Base-by-base conservation (phyloP, 2,329 filamentous ascomycete genomes). In the Talaromyces sp. region DNA sequence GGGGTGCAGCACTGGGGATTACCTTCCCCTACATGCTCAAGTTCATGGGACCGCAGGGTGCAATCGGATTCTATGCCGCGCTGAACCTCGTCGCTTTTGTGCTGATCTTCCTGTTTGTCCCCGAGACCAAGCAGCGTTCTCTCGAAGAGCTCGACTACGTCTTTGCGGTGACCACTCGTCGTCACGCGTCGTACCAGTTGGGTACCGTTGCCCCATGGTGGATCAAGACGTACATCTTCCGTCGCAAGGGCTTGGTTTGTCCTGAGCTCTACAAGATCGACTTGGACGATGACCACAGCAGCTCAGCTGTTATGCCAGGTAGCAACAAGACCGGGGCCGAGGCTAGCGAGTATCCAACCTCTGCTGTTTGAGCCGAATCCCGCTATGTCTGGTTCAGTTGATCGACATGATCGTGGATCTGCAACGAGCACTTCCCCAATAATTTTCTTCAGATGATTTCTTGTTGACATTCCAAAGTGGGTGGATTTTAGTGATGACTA, bases 21-120 rank as follows among this genome's bases (percentile, higher is more conserved):
- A 79, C 79, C 1, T 82, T 80, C 67, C 80, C 80, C 3, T 73
- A 74, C 19, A 77, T 81, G 58, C 72, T 81, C 10, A 72, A 70
- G n/a, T 80, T 77, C 3, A 77, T 85, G 68, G 79, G 74, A 3
- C 75, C 81, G 0, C 78, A 78, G 3, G 82, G 82, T 2, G 83
- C 84, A 0, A 88, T 88, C 67, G 82, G 84, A 7, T 86, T 88
- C 72, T 89, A 88, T 61, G 73, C 74, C 1, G 83, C 75, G 0
- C 74, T 88, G 17, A 89, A 89, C 66, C 64, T 88, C 7, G 68
- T 85, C 1, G 86, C 85, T 0, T 79, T 88, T 25, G 66, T 83
- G 11, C 79, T 89, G 74, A 88, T 88, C 65, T 87, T 88, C 77
- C 76, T 88, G 25, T 84, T 82, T 67, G 71, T 84, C 2, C 82